Conservation (phyloP, 2,329 filamentous ascomycete species). For the Juglanconis sp. region DNA sequence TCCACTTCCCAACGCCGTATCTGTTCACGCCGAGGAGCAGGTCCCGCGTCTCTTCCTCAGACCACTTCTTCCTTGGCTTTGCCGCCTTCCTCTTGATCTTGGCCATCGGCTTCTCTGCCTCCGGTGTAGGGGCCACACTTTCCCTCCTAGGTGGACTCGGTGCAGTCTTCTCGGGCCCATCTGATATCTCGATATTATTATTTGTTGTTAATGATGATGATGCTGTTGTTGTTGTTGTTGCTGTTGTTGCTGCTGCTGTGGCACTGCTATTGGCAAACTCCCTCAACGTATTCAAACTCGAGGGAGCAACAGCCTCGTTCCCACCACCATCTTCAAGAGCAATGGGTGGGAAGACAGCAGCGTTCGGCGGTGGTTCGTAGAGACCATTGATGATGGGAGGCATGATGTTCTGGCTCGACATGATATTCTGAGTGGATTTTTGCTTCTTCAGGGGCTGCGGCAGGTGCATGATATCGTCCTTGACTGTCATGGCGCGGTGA, state of each 20-base stretch:
- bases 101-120: slow-evolving; percentile 29
- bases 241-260: slow-evolving; percentile 11
- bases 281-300: slow-evolving; percentile 28
- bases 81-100: slow-evolving; percentile 52
- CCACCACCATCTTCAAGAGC: slow-evolving; percentile 52
- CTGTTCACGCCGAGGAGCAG: slow-evolving; percentile 59
- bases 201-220: too few relatives aligned
- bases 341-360: slow-evolving; percentile 62
- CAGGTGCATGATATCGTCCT: slow-evolving; percentile 62
- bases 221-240: not conserved
- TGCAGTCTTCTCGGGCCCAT: slow-evolving; percentile 10
- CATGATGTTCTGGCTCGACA: slow-evolving; percentile 52
- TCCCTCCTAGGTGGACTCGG: slow-evolving; percentile 3
- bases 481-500: slow-evolving; percentile 43
- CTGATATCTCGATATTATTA: slow-evolving; percentile 23
- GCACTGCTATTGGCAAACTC: slow-evolving; percentile 32
- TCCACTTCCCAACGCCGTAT: slow-evolving; percentile 65
- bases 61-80: slow-evolving; percentile 61
- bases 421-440: slow-evolving; percentile 51
- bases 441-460: slow-evolving; percentile 64
- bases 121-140: slow-evolving; percentile 21
- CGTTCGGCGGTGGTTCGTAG: slow-evolving; percentile 58
- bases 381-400: slow-evolving; percentile 65
- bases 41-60: slow-evolving; percentile 62
- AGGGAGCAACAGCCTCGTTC: slow-evolving; percentile 35